Evolutionary conservation across 2,329 filamentous ascomycete genomes (phyloP).

Genomic region (Polytolypa hystricis): DNA sequence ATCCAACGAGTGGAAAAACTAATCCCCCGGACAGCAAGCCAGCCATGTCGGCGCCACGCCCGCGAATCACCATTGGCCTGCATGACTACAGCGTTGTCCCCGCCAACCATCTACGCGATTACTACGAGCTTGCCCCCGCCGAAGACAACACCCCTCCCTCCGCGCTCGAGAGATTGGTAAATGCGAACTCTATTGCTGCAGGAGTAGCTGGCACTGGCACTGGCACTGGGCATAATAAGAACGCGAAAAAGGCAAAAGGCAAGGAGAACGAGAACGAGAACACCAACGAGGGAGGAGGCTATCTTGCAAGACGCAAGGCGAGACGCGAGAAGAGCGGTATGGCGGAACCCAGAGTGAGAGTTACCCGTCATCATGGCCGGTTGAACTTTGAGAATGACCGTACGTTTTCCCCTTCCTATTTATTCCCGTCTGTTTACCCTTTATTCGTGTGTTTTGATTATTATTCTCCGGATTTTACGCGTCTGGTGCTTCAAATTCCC

Average conservation of each 20-base stretch:
- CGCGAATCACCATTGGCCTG: neutral
- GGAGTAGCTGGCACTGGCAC: no score
- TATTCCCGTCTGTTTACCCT: neutral
- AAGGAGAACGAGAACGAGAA: neutral
- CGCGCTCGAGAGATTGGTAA: no score
- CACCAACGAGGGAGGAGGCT: no score
- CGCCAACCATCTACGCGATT: neutral
- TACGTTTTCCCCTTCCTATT: slow-evolving; percentile 31
- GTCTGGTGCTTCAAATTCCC: no score
- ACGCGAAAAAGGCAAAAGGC: neutral
- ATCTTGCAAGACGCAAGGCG: slow-evolving; percentile 1
- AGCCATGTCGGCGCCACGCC: neutral
- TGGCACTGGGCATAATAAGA: no score
- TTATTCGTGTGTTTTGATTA: neutral
- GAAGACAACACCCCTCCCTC: neutral
- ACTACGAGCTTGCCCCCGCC: neutral
- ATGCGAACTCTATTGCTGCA: no score
- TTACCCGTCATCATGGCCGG: slow-evolving; percentile 69
- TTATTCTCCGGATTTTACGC: no score
- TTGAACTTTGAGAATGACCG: slow-evolving; percentile 68
- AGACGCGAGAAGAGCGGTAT: slow-evolving; percentile 20
- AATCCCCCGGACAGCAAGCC: neutral
- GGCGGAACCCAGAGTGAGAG: slow-evolving; percentile 67
- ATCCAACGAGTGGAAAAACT: neutral
- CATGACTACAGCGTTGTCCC: neutral